These are phyloP conservation scores for Hortaea sp. DNA, from an alignment of 2,329 filamentous ascomycete species.

Conservation along the genomic window DNA sequence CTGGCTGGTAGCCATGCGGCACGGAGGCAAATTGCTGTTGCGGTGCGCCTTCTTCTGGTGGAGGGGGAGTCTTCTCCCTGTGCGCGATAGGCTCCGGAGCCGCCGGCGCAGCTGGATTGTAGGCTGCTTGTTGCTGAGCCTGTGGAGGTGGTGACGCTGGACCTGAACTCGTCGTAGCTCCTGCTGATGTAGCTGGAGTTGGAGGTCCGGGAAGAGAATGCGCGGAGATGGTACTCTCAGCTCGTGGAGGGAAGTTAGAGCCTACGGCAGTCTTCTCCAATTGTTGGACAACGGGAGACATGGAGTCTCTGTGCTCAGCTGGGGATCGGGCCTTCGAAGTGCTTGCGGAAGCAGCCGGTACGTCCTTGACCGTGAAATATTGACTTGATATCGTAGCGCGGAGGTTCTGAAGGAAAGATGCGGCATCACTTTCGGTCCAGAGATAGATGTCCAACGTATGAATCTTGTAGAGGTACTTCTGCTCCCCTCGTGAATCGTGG, in stretches of 20 bases:
- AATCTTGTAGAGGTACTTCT: conserved; percentile 69
- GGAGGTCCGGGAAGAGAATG: conserved; percentile 20
- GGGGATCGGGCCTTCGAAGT: conserved; percentile 31
- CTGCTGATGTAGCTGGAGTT: conserved; percentile 15
- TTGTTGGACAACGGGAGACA: conserved; percentile 63
- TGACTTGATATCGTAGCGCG: conserved; percentile 52
- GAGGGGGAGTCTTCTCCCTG: conserved; percentile 70
- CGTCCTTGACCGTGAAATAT: conserved; percentile 55
- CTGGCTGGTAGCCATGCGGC: conserved; percentile 10
- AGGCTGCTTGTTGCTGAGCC: conserved; percentile 46
- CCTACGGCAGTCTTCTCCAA: conserved; percentile 63
- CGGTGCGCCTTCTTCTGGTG: conserved; percentile 50
- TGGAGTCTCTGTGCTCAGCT: conserved; percentile 37
- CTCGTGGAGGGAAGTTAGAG: conserved; percentile 40
- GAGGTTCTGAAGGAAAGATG: conserved; percentile 59
- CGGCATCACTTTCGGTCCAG: conserved; percentile 63
- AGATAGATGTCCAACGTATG: conserved; percentile 71
- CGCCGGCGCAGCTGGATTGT: conserved; percentile 69
- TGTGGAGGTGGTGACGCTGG: background rate
- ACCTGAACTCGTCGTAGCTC: conserved; percentile 7
- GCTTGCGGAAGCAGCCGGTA: conserved; percentile 38
- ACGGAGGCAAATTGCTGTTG: conserved; percentile 16
- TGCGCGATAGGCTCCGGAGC: conserved; percentile 62
- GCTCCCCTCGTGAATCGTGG: conserved; percentile 61
- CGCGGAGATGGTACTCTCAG: conserved; percentile 28